Percentiles rank a stretch among this genome's conserved stretches.
Conservation (phyloP, 495 filamentous ascomycete species). For the Diplogelasinospora grovesii region DNA sequence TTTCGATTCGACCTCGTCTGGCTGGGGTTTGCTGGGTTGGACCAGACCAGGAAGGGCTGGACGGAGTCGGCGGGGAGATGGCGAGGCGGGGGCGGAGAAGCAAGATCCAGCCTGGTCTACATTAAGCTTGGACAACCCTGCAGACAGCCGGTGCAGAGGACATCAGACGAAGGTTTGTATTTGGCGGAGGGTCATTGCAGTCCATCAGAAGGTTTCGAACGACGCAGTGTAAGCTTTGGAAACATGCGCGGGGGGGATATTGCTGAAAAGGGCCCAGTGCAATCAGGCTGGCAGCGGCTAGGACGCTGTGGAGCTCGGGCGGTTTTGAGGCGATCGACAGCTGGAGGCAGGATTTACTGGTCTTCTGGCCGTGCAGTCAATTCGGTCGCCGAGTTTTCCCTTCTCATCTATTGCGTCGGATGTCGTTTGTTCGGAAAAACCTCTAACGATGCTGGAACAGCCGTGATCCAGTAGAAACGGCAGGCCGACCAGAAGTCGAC, state of each 20-base stretch:
- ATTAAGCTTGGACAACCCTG: slow-evolving; percentile 8
- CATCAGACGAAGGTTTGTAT: slow-evolving; percentile 7
- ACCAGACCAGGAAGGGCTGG: slow-evolving; percentile 2
- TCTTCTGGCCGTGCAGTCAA: not conserved
- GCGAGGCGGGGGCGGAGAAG: not conserved
- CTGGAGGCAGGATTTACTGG: not conserved
- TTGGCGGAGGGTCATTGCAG: slow-evolving; percentile 2
- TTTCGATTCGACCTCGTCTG: too few species aligned
- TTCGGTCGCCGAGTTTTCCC: too few species aligned
- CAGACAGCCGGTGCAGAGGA: slow-evolving; percentile 6
- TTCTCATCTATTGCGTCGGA: too few species aligned
- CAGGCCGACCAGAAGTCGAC: not conserved
- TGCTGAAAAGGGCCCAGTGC: not conserved
- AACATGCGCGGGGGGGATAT: not conserved
- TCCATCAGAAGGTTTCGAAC: slow-evolving; percentile 6
- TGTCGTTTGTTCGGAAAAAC: too few species aligned
- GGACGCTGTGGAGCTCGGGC: not conserved
- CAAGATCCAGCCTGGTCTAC: slow-evolving; percentile 1
- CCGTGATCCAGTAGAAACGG: not conserved
- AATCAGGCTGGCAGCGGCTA: not conserved
- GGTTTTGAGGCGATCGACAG: not conserved
- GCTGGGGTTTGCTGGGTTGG: not conserved
- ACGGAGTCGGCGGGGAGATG: slow-evolving; percentile 1
- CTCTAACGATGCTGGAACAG: too few species aligned
- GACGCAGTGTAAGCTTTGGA: slow-evolving; percentile 2